phyloP scores from a whole-genome alignment of 2,329 filamentous ascomycete species.

The Dactylellina haptotyla region DNA sequence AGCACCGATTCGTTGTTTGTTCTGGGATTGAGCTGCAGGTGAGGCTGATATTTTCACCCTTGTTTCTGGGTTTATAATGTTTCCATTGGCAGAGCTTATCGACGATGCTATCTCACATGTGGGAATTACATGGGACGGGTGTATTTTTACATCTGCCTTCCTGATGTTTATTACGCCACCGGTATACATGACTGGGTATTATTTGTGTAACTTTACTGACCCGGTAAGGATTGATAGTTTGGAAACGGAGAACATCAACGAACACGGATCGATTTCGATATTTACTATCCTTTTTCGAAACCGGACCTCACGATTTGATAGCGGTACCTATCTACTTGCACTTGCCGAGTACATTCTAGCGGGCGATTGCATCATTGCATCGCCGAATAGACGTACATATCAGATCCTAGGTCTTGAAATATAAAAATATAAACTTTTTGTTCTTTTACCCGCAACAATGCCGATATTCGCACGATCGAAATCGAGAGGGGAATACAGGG shows the following conservation, averaged over 20 bases:
- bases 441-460: too few species aligned
- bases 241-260: not conserved
- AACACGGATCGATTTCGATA: not conserved
- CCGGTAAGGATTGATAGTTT: not conserved
- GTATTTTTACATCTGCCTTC: constrained; percentile 23
- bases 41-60: constrained; percentile 17
- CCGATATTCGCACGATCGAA: constrained; percentile 44
- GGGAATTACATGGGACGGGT: not conserved
- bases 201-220: constrained; percentile 25
- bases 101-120: constrained; percentile 6
- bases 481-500: constrained; percentile 23
- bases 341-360: not conserved
- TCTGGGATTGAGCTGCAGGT: constrained; percentile 17
- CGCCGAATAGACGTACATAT: constrained; percentile 9
- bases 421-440: not conserved
- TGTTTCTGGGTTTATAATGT: not conserved
- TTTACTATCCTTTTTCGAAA: constrained; percentile 6
- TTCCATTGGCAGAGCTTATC: too few species aligned
- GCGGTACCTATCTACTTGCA: not conserved
- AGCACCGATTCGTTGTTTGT: not conserved
- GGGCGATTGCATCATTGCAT: not conserved
- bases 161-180: not conserved
- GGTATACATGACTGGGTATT: not conserved
- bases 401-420: not conserved
- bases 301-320: not conserved